Evolutionary conservation across 164 flowering plant genomes (phyloP), one percentile per base, ranked within the genome.

Genomic region (Vitis rupestris): DNA sequence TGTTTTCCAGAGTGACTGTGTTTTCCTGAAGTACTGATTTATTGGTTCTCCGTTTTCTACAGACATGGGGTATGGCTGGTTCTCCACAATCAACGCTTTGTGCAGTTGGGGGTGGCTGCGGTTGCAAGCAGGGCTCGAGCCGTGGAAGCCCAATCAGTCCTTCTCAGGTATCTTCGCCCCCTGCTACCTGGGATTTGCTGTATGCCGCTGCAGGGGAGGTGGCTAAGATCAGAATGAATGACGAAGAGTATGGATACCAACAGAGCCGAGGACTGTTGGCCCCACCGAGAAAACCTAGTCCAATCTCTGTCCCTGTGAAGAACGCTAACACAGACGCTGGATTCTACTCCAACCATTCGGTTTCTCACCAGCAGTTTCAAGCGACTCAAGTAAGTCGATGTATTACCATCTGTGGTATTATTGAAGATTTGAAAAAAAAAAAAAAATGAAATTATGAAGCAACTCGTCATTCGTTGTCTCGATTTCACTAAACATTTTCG

Each of bases 31-130:
- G 9, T 1, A 1, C 52, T 72, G 8, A 30, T 37, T 71, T 73
- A 37, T 8, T 50, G 53, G 15, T 50, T 56, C 27, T 54, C 9
- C 53, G 13, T 14, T 63, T 44, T 49, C 3, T 63, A 0, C 70
- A 87, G 97, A 69, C 74, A 1, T 64, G 75, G 75, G 78, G 60
- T 12, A 10, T 81, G 61, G 72, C 88, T 19, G 79, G 87, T 50
- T 93, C 95, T 11, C 97, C 94, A 0, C 92, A 88, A 56, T 88
- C 95, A 56, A 83, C 93, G 2, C 83, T 91, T 0, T 83, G 88
- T 64, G 78, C 68, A 1, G 64, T 77, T 8, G 86, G 83, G 1
- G 73, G 76, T 66, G 81, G 85, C 50, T 78, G 84, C 47, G 80
- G 82, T 4, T 76, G 82, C 64, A 78, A 72, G 37, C 74, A 69